Evolutionary conservation across 495 filamentous ascomycete genomes (phyloP).

Genomic region (Daldinia decipiens): DNA sequence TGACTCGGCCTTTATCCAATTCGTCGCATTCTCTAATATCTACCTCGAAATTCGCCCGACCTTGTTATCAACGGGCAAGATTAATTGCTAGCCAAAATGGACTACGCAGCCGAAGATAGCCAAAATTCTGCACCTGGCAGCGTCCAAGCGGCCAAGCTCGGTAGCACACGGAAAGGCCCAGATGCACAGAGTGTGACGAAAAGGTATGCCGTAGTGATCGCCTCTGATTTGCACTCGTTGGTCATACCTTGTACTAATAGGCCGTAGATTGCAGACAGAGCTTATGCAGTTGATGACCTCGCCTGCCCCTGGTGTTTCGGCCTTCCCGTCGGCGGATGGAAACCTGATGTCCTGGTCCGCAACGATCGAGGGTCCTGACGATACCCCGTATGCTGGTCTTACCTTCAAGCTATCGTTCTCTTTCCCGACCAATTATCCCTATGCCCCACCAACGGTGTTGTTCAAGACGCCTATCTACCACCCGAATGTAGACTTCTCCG

Average conservation of each 20-base stretch:
- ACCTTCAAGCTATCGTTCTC: constrained; percentile 93
- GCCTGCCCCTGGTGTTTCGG: constrained; percentile 90
- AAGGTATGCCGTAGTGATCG: constrained; percentile 61
- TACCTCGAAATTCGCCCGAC: neutral
- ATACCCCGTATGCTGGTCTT: constrained; percentile 88
- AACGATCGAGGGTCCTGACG: constrained; percentile 90
- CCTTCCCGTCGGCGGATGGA: constrained; percentile 89
- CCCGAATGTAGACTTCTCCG: constrained; percentile 92
- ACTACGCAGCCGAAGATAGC: constrained; percentile 74
- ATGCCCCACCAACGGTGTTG: constrained; percentile 88
- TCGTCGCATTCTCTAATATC: constrained; percentile 19
- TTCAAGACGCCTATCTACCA: constrained; percentile 96
- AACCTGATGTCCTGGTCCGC: constrained; percentile 93
- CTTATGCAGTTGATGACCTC: constrained; percentile 98
- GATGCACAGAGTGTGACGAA: constrained; percentile 83
- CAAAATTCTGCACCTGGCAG: constrained; percentile 76
- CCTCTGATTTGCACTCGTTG: neutral
- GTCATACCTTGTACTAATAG: constrained; percentile 26
- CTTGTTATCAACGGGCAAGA: constrained; percentile 10
- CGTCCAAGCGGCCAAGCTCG: constrained; percentile 66
- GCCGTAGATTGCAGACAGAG: constrained; percentile 86
- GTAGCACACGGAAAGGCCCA: constrained; percentile 61
- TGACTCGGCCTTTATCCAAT: constrained; percentile 27
- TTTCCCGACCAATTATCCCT: constrained; percentile 94
- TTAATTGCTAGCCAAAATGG: constrained; percentile 56